Evolutionary conservation across 106 monocot genomes (phyloP).

Genomic region (Agapanthus africanus): DNA sequence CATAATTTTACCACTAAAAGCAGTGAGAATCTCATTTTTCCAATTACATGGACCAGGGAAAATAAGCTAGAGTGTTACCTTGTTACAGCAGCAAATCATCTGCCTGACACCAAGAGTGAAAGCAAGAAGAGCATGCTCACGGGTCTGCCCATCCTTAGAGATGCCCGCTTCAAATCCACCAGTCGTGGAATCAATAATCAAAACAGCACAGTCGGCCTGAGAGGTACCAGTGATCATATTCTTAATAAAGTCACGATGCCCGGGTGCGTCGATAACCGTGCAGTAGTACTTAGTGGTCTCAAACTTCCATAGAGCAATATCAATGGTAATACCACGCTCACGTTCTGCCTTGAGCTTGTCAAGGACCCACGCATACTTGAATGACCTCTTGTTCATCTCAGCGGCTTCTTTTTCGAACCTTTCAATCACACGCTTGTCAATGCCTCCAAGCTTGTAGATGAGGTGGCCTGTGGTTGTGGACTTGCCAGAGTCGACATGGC

Average conservation of each 20-base stretch:
- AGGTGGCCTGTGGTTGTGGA: constrained; percentile 9
- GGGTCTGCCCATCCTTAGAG: constrained; percentile 11
- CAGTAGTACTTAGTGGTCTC: constrained; percentile 17
- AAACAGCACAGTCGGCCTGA: constrained; percentile 3
- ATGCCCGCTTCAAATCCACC: constrained; percentile 20
- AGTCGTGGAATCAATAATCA: constrained; percentile 11
- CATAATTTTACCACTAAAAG: too few species aligned
- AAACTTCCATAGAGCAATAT: constrained; percentile 18
- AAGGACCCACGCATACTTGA: constrained; percentile 17
- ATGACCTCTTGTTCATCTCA: constrained; percentile 18
- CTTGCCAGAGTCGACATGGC: constrained; percentile 11
- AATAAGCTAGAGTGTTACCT: too few species aligned
- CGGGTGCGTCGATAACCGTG: constrained; percentile 15
- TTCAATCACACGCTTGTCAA: constrained; percentile 43
- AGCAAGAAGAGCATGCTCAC: constrained; percentile 13
- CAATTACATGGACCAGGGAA: too few species aligned
- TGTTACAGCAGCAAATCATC: constrained; percentile 19
- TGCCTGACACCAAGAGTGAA: constrained; percentile 16
- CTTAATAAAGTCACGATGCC: constrained; percentile 11
- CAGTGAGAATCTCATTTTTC: too few species aligned
- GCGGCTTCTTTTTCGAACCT: constrained; percentile 15
- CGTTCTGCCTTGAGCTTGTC: constrained; percentile 19
- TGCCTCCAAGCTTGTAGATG: constrained; percentile 42
- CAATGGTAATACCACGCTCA: constrained; percentile 14
- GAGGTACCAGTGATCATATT: constrained; percentile 8